Evolutionary conservation across 208 protist species (phyloP).

Genomic region (Acanthamoeba royreba): DNA sequence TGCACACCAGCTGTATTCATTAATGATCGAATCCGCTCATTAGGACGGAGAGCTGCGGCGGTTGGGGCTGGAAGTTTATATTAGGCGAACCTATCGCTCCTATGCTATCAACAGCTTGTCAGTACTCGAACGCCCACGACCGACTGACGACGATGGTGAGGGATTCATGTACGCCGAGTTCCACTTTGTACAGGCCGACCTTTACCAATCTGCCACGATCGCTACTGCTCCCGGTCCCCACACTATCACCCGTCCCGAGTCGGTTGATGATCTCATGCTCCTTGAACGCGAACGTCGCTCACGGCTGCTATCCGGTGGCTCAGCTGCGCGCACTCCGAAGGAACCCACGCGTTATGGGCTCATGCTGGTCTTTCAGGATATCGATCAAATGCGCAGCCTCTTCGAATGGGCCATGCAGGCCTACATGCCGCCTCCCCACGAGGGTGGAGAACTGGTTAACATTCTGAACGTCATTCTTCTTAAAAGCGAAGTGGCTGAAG

Average conservation of each 20-base stretch:
- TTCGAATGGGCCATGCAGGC: slow-evolving; percentile 5
- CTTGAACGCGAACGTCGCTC: not conserved
- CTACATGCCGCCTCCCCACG: not conserved
- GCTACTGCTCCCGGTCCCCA: not conserved
- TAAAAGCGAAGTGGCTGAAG: not conserved
- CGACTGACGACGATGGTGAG: not conserved
- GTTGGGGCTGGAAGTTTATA: slow-evolving; percentile 42
- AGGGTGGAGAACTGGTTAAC: not conserved
- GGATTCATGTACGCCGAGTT: not conserved
- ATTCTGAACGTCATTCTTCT: slow-evolving; percentile 13
- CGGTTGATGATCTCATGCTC: not conserved
- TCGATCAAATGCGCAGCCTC: not conserved
- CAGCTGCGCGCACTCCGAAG: not conserved
- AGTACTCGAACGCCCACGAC: not conserved
- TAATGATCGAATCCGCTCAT: not conserved
- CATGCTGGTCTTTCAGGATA: slow-evolving; percentile 14
- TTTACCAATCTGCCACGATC: not conserved
- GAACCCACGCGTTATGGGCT: not conserved
- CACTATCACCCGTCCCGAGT: not conserved
- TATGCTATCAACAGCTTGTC: slow-evolving; percentile 23
- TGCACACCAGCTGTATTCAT: not conserved
- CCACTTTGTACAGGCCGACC: not conserved
- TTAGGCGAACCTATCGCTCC: not conserved
- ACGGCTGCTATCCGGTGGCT: too few relatives aligned
- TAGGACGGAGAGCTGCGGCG: not conserved